Base-by-base conservation (phyloP, 2,329 filamentous ascomycete species). In the Penicillium sp. region DNA sequence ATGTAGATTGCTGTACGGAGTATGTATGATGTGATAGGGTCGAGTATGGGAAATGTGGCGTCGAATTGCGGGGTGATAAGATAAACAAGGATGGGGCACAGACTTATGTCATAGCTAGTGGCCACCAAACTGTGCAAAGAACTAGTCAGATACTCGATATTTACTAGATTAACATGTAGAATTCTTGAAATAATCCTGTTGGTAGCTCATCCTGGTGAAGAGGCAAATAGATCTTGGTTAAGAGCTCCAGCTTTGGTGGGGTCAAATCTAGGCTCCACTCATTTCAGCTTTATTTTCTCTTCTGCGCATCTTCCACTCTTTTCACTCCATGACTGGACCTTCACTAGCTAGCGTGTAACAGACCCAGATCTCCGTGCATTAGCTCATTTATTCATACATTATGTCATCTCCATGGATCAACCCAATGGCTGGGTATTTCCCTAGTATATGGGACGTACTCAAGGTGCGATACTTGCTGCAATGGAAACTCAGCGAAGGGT, bases 371-470 rank as follows among this genome's bases (percentile, higher is more conserved):
- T 3, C 4, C 4, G 21, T 10, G 4, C 19, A 42, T 13, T 23
- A 9, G 19, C 4, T 42, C 10, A 42, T 23, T 23, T 42, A 4
- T 2, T 7, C 19, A 42, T 7, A 11, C 19, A 19, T 1, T 19
- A 42, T 42, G 39, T 42, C 39, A 3, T 23, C 19, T 23, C 19
- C 46, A 16, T 19, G 33, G 27, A 48, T 10, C 19, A 9, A 31
- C 7, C 13, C 46, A 23, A 14, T 53, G 8, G n/a, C 21, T 7
- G n/a, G 43, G 11, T 72, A 65, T 50, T 68, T 69, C 29, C 72
- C 74, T 1, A 65, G 46, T 21, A 14, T 74, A 6, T 64, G 58
- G 45, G 73, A 77, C 51, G 74, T 74, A 10, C 61, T 74, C 19
- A 66, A 70, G 52, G 68, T 72, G 2, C 68, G 72, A 27, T 60